Evolutionary conservation across 768 basidiomycete species (phyloP), one percentile per base, ranked within the genome.

Genomic region (Piloderma croceum): DNA sequence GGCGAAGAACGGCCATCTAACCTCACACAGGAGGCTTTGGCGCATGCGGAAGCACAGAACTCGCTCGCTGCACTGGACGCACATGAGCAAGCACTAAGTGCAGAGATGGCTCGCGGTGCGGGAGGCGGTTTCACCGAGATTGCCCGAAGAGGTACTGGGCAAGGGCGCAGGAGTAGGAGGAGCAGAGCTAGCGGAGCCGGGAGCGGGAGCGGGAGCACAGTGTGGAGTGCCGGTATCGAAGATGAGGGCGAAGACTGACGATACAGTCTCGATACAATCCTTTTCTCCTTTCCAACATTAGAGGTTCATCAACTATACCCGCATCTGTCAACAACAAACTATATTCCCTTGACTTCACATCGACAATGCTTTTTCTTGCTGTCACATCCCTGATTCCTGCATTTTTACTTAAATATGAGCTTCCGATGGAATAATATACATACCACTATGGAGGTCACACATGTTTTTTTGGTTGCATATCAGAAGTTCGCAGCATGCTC

Each of bases 201-300:
- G 6, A 83, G 81, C 46, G 76, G 77, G 25, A 81, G 79, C 48
- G 79, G 75, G 9, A 85, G 84, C 59, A 90, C 88, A 1, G 83
- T 90, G 21, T 90, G 83, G 81, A 90, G 88, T 57, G 87, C 87
- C 37, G 87, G 87, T 23, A 81, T 86, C 80, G 78, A 79, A 49
- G 80, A 68, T 36, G 66, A 73, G 20, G 79, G 67, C 32, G 76
- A 79, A 31, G 61, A 67, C 12, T 21, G 13, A 38, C 23, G 9
- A 25, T 38, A 12, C 34, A 29, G 27, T 29, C 15, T 29, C 27
- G 27, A 9, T 29, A 15, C 27, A 29, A 29, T 29, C 27, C n/a
- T n/a, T n/a, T n/a, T n/a, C n/a, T n/a, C n/a, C n/a, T n/a, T n/a
- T n/a, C n/a, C n/a, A n/a, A n/a, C n/a, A n/a, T n/a, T n/a, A n/a